phyloP scores from a whole-genome alignment of 768 basidiomycete species.

The Xerocomellus chrysenteron region DNA sequence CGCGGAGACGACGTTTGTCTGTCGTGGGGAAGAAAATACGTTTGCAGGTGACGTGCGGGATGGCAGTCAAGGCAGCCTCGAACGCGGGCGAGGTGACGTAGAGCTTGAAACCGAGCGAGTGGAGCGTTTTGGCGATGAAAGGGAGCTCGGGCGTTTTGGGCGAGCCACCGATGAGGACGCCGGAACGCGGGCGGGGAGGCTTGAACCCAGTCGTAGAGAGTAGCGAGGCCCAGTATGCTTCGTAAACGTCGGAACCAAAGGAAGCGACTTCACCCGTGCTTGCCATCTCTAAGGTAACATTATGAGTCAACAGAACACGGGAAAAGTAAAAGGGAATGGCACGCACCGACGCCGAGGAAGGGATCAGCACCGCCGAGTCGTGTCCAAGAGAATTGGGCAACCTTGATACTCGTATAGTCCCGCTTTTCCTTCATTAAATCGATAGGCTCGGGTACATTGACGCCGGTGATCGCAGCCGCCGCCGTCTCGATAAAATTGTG shows the following conservation, averaged over 20 bases:
- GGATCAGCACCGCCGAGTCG: constrained; percentile 94
- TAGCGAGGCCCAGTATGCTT: constrained; percentile 96
- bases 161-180: constrained; percentile 93
- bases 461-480: constrained; percentile 80
- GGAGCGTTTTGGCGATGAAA: constrained; percentile 73
- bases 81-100: constrained; percentile 82
- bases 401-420: constrained; percentile 95
- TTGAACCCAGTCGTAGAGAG: constrained; percentile 96
- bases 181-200: constrained; percentile 77
- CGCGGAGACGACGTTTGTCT: constrained; percentile 92
- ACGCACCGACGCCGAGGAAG: constrained; percentile 90
- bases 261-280: constrained; percentile 97
- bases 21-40: constrained; percentile 95
- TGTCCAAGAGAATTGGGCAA: constrained; percentile 98
- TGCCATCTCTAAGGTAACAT: constrained; percentile 75
- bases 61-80: constrained; percentile 75
- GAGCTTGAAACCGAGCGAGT: constrained; percentile 91
- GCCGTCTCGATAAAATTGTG: constrained; percentile 97
- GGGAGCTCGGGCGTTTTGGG: constrained; percentile 83
- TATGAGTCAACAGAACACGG: neutral
- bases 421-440: constrained; percentile 89
- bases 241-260: constrained; percentile 90
- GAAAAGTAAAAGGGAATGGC: neutral
- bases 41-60: constrained; percentile 77
- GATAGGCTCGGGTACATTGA: constrained; percentile 85